Base-by-base conservation (phyloP, 495 filamentous ascomycete species). In the Bryoglossum gracile region DNA sequence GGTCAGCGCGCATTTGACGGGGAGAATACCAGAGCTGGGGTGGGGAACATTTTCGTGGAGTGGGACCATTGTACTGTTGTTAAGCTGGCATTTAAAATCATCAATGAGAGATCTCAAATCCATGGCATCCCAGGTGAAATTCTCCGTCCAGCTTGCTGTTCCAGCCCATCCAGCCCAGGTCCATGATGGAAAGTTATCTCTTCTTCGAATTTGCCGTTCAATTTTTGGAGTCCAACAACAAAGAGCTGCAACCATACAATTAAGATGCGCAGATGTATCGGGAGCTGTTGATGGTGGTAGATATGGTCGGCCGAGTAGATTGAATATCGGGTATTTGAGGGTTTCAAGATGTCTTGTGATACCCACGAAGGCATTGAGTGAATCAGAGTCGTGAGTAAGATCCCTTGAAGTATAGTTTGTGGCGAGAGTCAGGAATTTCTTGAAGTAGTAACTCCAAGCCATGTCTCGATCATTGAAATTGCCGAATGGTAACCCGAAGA, bases 81-180 rank as follows among this genome's bases (percentile, higher is more conserved):
- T 19, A 16, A 40, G 37, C 19, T 40, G 14, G 18, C 19, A 40
- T 18, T 21, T n/a, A 18, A 40, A 23, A 23, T 40, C 22, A 21
- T 40, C 37, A 18, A 40, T 19, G 3, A 40, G 37, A 40, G 37
- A 40, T 3, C 11, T 19, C 37, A 40, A 21, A 40, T 40, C 37
- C 37, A 40, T 40, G 2, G 17, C 3, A 18, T 40, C 37, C 4
- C 3, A 5, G 3, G 37, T 40, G 13, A 40, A 40, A 18, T 18
- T n/a, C 11, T 40, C 37, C 19, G 37, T 40, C 37, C 37, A 40
- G 14, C 37, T 40, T 3, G 22, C 37, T 19, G 37, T 19, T 6
- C 37, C 37, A 16, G 37, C 13, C 37, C 37, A 40, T 2, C 37
- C 37, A 2, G 37, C 16, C 37, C 37, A 40, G 13, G 37, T 21